These are phyloP conservation scores for Stylosanthes scabra DNA, from an alignment of 331 rosid species.

Conservation along the genomic window DNA sequence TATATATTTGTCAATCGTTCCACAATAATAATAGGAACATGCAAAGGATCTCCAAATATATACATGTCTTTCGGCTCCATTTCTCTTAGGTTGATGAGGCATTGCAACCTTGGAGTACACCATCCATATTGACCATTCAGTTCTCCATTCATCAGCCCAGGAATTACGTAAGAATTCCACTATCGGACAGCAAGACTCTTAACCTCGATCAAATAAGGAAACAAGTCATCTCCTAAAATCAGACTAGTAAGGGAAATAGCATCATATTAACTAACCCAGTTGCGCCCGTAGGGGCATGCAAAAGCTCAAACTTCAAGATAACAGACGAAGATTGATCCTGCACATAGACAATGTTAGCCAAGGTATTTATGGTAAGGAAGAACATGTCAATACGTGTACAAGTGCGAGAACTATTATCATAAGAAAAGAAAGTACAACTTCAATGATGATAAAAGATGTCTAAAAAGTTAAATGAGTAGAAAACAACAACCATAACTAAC, in stretches of 20 bases:
- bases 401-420: not conserved
- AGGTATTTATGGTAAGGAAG: not conserved
- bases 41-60: conserved; percentile 80
- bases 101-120: conserved; percentile 82
- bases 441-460: too few relatives aligned
- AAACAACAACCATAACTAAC: conserved; percentile 4
- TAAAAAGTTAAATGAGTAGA: conserved; percentile 9
- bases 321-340: conserved; percentile 73
- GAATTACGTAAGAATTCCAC: conserved; percentile 71
- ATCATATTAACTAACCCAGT: conserved; percentile 63
- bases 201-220: conserved; percentile 17
- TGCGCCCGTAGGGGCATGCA: conserved; percentile 69
- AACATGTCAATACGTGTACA: not conserved
- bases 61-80: conserved; percentile 73
- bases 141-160: conserved; percentile 81
- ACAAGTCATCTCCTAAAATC: conserved; percentile 16
- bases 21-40: conserved; percentile 77
- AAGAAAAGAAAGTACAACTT: too few relatives aligned
- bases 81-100: conserved; percentile 74
- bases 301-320: conserved; percentile 91
- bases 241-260: conserved; percentile 12
- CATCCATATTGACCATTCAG: conserved; percentile 99
- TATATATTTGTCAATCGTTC: conserved; percentile 67
- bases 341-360: conserved; percentile 37
- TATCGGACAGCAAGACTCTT: conserved; percentile 40